Evolutionary conservation across 345 rosid species (phyloP).

Genomic region (Hypericum perforatum): DNA sequence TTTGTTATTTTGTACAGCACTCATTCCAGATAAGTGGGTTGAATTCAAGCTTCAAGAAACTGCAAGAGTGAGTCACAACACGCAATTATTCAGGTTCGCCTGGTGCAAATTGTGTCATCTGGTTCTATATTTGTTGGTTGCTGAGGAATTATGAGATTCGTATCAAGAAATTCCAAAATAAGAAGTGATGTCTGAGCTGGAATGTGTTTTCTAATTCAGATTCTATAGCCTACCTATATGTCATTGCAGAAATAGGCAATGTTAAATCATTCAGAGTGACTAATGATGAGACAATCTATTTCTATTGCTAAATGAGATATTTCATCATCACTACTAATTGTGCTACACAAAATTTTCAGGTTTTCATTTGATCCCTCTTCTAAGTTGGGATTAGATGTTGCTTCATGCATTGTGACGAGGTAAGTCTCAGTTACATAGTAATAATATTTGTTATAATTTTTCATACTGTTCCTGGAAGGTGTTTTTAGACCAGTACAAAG

Average conservation of each 20-base stretch:
- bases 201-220: no score
- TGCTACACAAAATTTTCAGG: conserved; percentile 34
- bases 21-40: conserved; percentile 83
- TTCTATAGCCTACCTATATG: no score
- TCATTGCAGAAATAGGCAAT: no score
- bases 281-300: no score
- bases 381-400: conserved; percentile 75
- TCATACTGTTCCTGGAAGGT: not conserved
- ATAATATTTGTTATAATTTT: conserved; percentile 7
- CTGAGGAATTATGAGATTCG: not conserved
- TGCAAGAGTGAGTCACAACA: conserved; percentile 85
- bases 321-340: conserved; percentile 2
- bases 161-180: no score
- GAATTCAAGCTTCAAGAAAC: conserved; percentile 91
- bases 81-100: conserved; percentile 69
- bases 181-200: no score
- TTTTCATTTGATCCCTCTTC: conserved; percentile 78
- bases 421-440: conserved; percentile 13
- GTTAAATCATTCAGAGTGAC: no score
- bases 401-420: conserved; percentile 90
- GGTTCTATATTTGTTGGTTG: not conserved
- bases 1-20: conserved; percentile 40
- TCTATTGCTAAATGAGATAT: no score
- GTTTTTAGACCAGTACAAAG: no score
- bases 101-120: not conserved